These are phyloP conservation scores for Albugo candida DNA, from an alignment of 352 stramenopile genomes.

Conservation along the genomic window DNA sequence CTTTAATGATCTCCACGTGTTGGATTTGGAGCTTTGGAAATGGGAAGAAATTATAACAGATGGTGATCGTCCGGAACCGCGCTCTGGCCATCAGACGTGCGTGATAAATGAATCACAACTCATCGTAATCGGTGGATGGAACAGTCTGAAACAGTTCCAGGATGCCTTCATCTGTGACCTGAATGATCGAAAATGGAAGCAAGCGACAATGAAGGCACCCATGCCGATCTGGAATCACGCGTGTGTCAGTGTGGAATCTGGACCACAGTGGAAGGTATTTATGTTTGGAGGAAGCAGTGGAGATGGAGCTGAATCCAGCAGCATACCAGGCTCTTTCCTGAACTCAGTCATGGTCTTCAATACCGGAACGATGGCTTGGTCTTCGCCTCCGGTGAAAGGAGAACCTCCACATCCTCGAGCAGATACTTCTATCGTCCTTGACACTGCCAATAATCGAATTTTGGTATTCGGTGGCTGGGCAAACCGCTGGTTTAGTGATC, in stretches of 20 bases:
- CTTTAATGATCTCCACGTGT: constrained; percentile 87
- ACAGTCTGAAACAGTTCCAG: constrained; percentile 90
- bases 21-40: constrained; percentile 81
- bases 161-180: constrained; percentile 90
- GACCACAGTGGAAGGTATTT: constrained; percentile 96
- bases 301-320: constrained; percentile 73
- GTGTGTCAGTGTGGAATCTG: constrained; percentile 82
- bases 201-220: constrained; percentile 24
- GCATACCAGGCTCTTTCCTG: constrained; percentile 73
- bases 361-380: constrained; percentile 71
- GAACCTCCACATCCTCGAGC: constrained; percentile 73
- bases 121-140: constrained; percentile 92
- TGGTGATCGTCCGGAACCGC: constrained; percentile 79
- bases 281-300: constrained; percentile 93
- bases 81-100: constrained; percentile 86
- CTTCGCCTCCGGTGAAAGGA: constrained; percentile 38
- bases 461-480: constrained; percentile 94
- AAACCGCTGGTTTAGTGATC: constrained; percentile 89
- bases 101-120: constrained; percentile 72
- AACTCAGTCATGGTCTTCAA: constrained; percentile 86
- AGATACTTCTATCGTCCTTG: constrained; percentile 89
- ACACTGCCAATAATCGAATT: constrained; percentile 74
- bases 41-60: constrained; percentile 80
- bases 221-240: constrained; percentile 88
- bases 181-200: constrained; percentile 67